Conservation (phyloP, 2,329 filamentous ascomycete genomes). For the Neoscytalidium dimidiatum region DNA sequence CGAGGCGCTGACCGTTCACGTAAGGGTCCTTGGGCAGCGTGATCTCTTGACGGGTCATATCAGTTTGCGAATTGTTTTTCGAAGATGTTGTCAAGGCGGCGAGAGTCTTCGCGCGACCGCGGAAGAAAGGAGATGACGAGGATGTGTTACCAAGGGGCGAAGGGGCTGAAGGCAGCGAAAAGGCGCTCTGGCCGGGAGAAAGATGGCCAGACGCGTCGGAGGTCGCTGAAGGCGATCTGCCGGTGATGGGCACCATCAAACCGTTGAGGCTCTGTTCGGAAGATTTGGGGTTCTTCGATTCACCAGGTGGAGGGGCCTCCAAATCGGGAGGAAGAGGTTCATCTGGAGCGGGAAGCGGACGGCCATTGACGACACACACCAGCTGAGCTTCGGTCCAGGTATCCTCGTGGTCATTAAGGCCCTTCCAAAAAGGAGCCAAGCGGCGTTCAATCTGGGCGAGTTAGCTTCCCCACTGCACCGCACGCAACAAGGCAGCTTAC, state of each 20-base stretch:
- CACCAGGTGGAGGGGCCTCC: constrained; percentile 23
- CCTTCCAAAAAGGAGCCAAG: constrained; percentile 93
- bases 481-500: constrained; percentile 51
- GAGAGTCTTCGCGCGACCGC: constrained; percentile 84
- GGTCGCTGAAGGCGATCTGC: constrained; percentile 74
- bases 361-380: constrained; percentile 82
- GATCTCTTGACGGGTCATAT: constrained; percentile 76
- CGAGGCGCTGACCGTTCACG: constrained; percentile 91
- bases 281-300: constrained; percentile 40
- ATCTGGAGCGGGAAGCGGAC: constrained; percentile 81
- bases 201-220: constrained; percentile 67
- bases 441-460: constrained; percentile 80
- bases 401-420: constrained; percentile 82
- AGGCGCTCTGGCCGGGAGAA: constrained; percentile 63
- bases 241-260: constrained; percentile 77
- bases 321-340: constrained; percentile 70
- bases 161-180: constrained; percentile 60
- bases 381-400: constrained; percentile 95
- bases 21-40: constrained; percentile 78
- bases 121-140: constrained; percentile 61
- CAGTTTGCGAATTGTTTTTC: constrained; percentile 70
- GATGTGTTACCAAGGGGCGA: constrained; percentile 53
- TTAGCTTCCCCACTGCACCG: constrained; percentile 11
- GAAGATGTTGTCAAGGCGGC: constrained; percentile 79
- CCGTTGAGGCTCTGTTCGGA: constrained; percentile 67